phyloP scores from a whole-genome alignment of 2,329 filamentous ascomycete species.

The Lasiodiplodia hormozganensis region DNA sequence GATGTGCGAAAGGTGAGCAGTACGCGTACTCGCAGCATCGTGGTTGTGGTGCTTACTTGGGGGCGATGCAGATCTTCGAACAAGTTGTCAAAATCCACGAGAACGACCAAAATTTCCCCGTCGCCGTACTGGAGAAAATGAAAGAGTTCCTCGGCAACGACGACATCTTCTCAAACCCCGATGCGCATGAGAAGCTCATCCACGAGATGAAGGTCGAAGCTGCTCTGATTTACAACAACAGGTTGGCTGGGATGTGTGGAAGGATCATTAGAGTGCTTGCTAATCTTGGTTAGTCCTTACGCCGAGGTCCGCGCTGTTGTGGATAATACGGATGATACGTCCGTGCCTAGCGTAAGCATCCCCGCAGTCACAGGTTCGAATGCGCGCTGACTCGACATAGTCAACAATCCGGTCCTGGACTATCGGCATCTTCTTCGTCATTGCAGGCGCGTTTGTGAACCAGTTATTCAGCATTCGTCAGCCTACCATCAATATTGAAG shows the following conservation, averaged over 20 bases:
- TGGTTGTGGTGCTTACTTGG: neutral
- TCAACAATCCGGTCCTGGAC: slow-evolving; percentile 54
- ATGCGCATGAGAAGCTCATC: slow-evolving; percentile 58
- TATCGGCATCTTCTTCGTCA: slow-evolving; percentile 54
- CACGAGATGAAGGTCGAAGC: slow-evolving; percentile 64
- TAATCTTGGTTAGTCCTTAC: slow-evolving; percentile 29
- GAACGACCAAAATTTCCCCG: slow-evolving; percentile 58
- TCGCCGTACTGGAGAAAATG: slow-evolving; percentile 50
- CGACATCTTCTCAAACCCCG: slow-evolving; percentile 53
- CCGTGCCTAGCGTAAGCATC: slow-evolving; percentile 35
- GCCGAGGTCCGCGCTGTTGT: slow-evolving; percentile 33
- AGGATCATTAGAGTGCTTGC: neutral
- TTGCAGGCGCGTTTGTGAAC: slow-evolving; percentile 57
- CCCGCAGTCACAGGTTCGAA: too few species aligned
- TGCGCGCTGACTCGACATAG: neutral
- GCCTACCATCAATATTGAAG: slow-evolving; percentile 66
- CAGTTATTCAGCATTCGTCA: slow-evolving; percentile 69
- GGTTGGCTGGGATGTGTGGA: neutral
- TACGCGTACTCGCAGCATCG: neutral
- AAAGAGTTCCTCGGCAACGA: slow-evolving; percentile 53
- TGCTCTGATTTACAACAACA: slow-evolving; percentile 56
- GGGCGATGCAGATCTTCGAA: slow-evolving; percentile 12
- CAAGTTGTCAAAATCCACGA: slow-evolving; percentile 52
- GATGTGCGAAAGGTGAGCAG: slow-evolving; percentile 5
- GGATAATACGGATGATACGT: slow-evolving; percentile 31